Base-by-base conservation (phyloP, 164 flowering plant genomes). In the Tinospora cordifolia region DNA sequence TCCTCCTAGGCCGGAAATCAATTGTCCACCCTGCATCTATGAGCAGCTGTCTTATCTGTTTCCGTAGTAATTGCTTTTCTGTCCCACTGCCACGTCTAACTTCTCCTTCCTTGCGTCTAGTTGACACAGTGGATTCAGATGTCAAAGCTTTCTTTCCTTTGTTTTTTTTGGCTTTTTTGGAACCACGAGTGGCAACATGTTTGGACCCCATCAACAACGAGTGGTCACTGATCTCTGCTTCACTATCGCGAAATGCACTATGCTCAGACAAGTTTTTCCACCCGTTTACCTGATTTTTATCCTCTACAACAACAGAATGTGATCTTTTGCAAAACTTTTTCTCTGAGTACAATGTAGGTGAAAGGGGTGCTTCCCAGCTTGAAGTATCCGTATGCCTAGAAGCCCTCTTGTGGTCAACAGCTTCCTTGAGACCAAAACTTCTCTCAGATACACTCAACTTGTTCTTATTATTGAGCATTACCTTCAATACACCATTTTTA, bases 401-500 rank as follows among this genome's bases (percentile, higher is more conserved):
- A 63, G 59, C 76, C 68, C 70, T 78, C 68, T 77, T 69, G 27
- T 62, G 68, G 41, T 73, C 80, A 27, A 74, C 81, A 41, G 21
- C 68, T 72, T 78, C 76, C 70, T 8, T 59, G 26, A 17, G 70
- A 71, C 75, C 75, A 72, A 39, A 78, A 25, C 7, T 60, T 58
- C 78, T 77, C 49, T 69, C 70, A 59, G 77, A 62, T 39, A 69
- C 83, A 67, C 69, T 81, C 30, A 74, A 65, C 75, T 75, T 81
- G 62, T 82, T 85, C 71, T 85, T 85, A 72, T 81, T 87, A 24
- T 84, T 86, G 21, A 84, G 80, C 87, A 81, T 82, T 75, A 88
- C 87, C 78, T 91, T 92, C 69, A 88, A 74, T 41, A 90, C 95
- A 69, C 96, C 97, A 77, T 88, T 85, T 79, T 88, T 89, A 8